These are phyloP conservation scores for Pavlovales sp. DNA, from an alignment of 208 protist species.

Conservation along the genomic window DNA sequence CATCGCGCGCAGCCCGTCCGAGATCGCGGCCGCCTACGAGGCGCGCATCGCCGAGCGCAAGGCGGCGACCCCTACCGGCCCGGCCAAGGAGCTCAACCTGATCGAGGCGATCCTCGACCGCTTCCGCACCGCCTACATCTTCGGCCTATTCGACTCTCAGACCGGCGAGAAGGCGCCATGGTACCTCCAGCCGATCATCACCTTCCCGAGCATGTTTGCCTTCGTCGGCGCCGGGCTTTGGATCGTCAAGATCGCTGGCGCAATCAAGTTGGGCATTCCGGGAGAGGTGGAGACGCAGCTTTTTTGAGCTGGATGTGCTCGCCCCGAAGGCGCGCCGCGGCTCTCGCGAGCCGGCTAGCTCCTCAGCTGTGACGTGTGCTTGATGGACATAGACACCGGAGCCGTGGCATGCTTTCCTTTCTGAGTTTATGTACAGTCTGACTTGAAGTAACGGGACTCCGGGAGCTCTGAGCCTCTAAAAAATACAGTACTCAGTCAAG, in stretches of 20 bases:
- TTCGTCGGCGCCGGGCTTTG: neutral
- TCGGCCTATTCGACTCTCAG: constrained; percentile 16
- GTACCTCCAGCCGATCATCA: constrained; percentile 40
- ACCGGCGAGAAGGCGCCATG: constrained; percentile 19
- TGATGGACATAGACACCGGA: too few species aligned
- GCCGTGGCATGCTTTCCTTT: too few species aligned
- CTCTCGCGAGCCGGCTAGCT: too few species aligned
- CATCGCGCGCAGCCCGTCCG: constrained; percentile 19
- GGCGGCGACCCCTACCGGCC: too few species aligned
- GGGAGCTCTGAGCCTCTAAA: too few species aligned
- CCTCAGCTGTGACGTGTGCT: too few species aligned
- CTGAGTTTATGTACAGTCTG: too few species aligned
- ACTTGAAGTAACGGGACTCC: too few species aligned
- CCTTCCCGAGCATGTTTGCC: constrained; percentile 26
- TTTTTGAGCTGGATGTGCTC: too few species aligned
- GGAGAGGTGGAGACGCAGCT: neutral
- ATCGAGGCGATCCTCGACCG: neutral
- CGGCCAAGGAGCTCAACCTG: neutral
- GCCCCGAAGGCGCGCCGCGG: too few species aligned
- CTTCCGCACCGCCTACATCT: constrained; percentile 4
- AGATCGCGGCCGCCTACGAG: neutral
- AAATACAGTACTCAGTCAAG: too few species aligned
- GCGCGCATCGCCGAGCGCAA: neutral
- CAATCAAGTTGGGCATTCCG: neutral
- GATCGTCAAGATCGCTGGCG: neutral